phyloP scores from a whole-genome alignment of 495 filamentous ascomycete genomes.

The Talaromyces adpressus region DNA sequence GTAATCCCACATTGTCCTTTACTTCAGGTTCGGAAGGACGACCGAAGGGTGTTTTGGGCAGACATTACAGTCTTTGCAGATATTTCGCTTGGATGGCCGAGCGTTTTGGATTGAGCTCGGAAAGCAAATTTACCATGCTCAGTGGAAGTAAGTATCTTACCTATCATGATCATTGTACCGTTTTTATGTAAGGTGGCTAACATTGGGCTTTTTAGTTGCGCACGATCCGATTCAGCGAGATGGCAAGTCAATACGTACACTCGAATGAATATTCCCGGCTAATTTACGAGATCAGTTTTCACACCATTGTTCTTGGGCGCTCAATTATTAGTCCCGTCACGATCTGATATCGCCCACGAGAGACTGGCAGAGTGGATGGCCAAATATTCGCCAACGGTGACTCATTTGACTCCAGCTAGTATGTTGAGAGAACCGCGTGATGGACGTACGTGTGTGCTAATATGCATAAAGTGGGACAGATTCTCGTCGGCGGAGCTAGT shows the following conservation, averaged over 20 bases:
- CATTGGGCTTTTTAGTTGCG: slow-evolving; percentile 29
- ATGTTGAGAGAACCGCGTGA: neutral
- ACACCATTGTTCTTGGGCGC: slow-evolving; percentile 87
- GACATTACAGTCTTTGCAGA: slow-evolving; percentile 80
- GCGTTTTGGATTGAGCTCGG: slow-evolving; percentile 65
- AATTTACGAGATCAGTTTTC: slow-evolving; percentile 54
- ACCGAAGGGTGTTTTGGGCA: slow-evolving; percentile 81
- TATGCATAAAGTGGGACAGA: slow-evolving; percentile 62
- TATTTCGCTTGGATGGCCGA: slow-evolving; percentile 94
- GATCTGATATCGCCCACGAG: slow-evolving; percentile 84
- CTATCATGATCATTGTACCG: slow-evolving; percentile 61
- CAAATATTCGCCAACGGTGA: slow-evolving; percentile 69
- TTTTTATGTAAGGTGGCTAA: neutral
- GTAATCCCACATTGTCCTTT: slow-evolving; percentile 74
- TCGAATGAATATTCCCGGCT: neutral
- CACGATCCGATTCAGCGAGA: slow-evolving; percentile 91
- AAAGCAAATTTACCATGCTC: slow-evolving; percentile 78
- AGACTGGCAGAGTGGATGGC: slow-evolving; percentile 88
- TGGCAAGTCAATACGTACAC: slow-evolving; percentile 3
- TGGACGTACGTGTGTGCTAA: neutral
- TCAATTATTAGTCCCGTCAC: slow-evolving; percentile 70
- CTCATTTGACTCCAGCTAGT: slow-evolving; percentile 81
- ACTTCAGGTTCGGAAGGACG: slow-evolving; percentile 80
- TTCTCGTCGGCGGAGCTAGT: slow-evolving; percentile 79
- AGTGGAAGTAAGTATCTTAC: slow-evolving; percentile 80